Base-by-base conservation (phyloP, 2,329 filamentous ascomycete genomes). In the Aspergillus aculeatus region DNA sequence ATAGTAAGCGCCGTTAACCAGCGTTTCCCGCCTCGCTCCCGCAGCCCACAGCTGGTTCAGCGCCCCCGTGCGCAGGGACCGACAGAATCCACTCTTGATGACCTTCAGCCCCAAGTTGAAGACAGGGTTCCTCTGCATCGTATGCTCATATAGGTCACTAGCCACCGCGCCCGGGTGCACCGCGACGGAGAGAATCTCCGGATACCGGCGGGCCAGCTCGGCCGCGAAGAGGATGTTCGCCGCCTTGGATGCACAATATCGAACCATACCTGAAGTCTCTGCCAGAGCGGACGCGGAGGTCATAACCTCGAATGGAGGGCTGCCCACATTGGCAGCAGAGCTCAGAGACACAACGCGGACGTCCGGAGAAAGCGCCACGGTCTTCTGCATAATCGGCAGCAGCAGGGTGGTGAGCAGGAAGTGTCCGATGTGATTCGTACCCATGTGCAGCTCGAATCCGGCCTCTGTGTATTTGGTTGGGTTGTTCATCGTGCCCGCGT, bases 181-280 rank as follows among this genome's bases (percentile, higher is more conserved):
- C 0, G 79, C 76, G 10, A 84, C 74, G 23, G 77, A 75, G 23
- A 73, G 75, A 1, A 82, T 71, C 19, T 74, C 64, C 0, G 79
- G 79, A 56, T 79, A 74, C 1, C 78, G 76, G 6, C 77, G 74
- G 3, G 79, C 79, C 4, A 84, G 63, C 62, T 82, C 79, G 0
- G 74, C 66, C 2, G 80, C 79, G 50, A 80, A 79, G 5, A 82
- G 67, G 29, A 83, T 76, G 55, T 81, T 82, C 2, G 81, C 82
- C 0, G 80, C 75, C 66, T 84, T 84, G 60, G 78, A 81, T n/a
- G 80, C 78, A 9, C 75, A 79, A 64, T 84, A 85, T 1, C 81
- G 79, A 2, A 72, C 68, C 74, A 77, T 81, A 4, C 78, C 75
- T 35, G 74, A 77, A 4, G 68, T 59, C 0, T 61, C 60, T 24